Percentiles rank a stretch among this genome's conserved stretches.
Evolutionary conservation across 345 rosid species (phyloP).

Genomic region (Ceriops decandra): DNA sequence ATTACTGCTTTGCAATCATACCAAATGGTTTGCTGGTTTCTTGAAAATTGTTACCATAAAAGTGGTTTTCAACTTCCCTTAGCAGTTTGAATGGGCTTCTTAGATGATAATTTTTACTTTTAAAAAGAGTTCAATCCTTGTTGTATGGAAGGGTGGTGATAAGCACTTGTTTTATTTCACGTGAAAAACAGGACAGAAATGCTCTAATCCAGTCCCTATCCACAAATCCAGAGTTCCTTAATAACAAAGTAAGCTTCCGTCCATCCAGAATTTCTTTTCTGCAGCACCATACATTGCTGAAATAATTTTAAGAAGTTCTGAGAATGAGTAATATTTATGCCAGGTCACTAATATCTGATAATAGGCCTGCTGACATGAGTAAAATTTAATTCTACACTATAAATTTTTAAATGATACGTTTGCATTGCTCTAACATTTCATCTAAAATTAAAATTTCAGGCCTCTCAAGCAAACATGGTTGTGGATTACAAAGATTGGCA

Average conservation of each 20-base stretch:
- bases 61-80: neutral
- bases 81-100: neutral
- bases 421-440: neutral
- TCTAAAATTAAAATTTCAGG: slow-evolving; percentile 36
- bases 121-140: neutral
- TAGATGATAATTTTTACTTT: neutral
- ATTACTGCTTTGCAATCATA: neutral
- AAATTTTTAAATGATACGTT: too few species aligned
- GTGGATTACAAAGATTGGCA: slow-evolving; percentile 98
- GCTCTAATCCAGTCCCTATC: slow-evolving; percentile 78
- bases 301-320: too few species aligned
- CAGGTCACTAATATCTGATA: neutral
- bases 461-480: slow-evolving; percentile 74
- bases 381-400: too few species aligned
- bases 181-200: slow-evolving; percentile 57
- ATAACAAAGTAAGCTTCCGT: slow-evolving; percentile 59
- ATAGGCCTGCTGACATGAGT: too few species aligned
- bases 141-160: neutral
- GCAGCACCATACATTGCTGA: too few species aligned
- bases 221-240: slow-evolving; percentile 81
- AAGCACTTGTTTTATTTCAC: neutral
- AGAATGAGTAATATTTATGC: neutral
- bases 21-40: neutral
- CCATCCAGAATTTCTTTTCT: neutral
- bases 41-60: neutral